Base-by-base conservation (phyloP, 2,329 filamentous ascomycete species). In the Phialocephala sp. region DNA sequence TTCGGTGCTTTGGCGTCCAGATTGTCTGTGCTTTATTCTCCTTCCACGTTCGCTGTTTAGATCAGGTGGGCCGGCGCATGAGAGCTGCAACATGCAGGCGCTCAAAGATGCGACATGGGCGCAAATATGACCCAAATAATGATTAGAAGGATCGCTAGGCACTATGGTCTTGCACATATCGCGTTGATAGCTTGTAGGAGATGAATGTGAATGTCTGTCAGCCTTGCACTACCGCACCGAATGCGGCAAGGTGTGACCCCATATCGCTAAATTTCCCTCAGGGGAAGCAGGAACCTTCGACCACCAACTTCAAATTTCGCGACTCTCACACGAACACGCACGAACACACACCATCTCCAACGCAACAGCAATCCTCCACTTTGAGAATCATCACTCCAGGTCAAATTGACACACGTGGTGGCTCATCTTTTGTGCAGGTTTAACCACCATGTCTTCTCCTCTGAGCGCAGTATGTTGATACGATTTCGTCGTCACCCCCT, bases 391-490 rank as follows among this genome's bases (percentile, higher is more conserved):
- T 66, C 64, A 66, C 60, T 41, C 58, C 64, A 36, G 24, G 45
- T 70, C 62, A 63, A 67, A 59, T 61, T 64, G 58, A 69, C 60
- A 60, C 63, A 55, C 18, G 11, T 18, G 15, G 55, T 64, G 58
- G 59, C 47, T 68, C 61, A 37, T 52, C 50, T 27, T 39, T 55
- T 47, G 22, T 66, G 57, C 59, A 65, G 47, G 62, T 8, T 54
- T 64, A 60, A 60, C 66, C 69, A 82, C 74, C 76, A 84, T 84
- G 82, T 84, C 82, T 75, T 83, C 82, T 74, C 80, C 82, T 73
- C 78, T 83, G 75, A 83, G 81, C 76, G 81, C 82, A 78, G 82
- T 84, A 83, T 75, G 82, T 80, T 71, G 67, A 74, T 66, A 64
- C 62, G 59, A 67, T 68, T 52, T 66, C 61, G 27, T 68, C 62